Conservation (phyloP, 2,329 filamentous ascomycete species). For the Neodidymelliopsis sp. region DNA sequence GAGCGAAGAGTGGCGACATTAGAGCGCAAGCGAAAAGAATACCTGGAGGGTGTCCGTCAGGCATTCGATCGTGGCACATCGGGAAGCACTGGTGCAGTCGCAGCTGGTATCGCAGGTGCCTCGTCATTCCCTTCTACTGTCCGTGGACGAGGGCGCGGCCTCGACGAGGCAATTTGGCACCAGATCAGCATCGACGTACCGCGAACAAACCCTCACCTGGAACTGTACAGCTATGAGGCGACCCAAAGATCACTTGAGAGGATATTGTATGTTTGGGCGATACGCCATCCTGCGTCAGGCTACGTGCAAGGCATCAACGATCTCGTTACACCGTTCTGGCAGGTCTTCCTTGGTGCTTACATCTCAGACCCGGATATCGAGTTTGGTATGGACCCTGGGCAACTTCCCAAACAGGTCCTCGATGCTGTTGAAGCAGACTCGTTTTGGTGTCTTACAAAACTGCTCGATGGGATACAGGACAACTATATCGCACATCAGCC, state of each 20-base stretch:
- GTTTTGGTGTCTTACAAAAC: slow-evolving; percentile 97
- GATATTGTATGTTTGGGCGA: slow-evolving; percentile 97
- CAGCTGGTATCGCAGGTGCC: slow-evolving; percentile 56
- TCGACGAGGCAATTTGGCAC: slow-evolving; percentile 99
- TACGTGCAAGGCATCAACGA: slow-evolving; percentile 99
- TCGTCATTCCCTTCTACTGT: slow-evolving; percentile 52
- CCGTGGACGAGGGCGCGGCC: slow-evolving; percentile 73
- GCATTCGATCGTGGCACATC: slow-evolving; percentile 65
- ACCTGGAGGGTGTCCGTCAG: slow-evolving; percentile 84
- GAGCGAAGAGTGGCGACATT: slow-evolving; percentile 88
- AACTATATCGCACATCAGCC: slow-evolving; percentile 99
- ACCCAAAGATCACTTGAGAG: slow-evolving; percentile 93
- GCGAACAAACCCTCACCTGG: slow-evolving; percentile 93
- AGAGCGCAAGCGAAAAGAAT: slow-evolving; percentile 95
- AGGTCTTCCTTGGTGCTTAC: slow-evolving; percentile 93
- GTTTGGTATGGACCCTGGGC: slow-evolving; percentile 94
- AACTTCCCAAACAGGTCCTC: slow-evolving; percentile 86
- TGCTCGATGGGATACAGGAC: slow-evolving; percentile 98
- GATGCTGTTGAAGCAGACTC: slow-evolving; percentile 98
- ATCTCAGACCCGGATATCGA: slow-evolving; percentile 94
- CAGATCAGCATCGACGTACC: slow-evolving; percentile 99
- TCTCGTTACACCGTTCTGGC: slow-evolving; percentile 96
- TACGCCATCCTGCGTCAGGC: slow-evolving; percentile 93
- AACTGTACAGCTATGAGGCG: slow-evolving; percentile 93
- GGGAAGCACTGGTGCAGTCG: slow-evolving; percentile 31